A percentile compares a stretch with the other conserved stretches of the same genome.
These are phyloP conservation scores for Cladosporium halotolerans DNA, from an alignment of 2,329 filamentous ascomycete genomes.

Conservation along the genomic window DNA sequence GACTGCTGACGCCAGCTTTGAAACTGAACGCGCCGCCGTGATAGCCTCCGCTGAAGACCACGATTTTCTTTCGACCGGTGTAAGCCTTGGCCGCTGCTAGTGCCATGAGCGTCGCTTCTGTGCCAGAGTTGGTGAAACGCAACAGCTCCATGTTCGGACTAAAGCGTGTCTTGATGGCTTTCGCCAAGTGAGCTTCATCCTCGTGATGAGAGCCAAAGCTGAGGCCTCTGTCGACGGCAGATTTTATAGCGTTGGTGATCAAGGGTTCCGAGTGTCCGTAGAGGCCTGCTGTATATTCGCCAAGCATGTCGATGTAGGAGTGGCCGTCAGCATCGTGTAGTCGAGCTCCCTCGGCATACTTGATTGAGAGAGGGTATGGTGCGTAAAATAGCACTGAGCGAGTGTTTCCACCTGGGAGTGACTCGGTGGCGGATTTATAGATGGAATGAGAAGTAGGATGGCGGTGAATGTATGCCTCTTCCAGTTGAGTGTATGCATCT, in stretches of 20 bases:
- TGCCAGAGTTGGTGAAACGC: conserved; percentile 60
- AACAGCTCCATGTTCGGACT: conserved; percentile 44
- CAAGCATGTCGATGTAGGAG: conserved; percentile 53
- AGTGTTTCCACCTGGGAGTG: conserved; percentile 36
- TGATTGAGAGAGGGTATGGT: conserved; percentile 34
- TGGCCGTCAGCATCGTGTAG: conserved; percentile 29
- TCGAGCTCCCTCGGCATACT: conserved; percentile 22
- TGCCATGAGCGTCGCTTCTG: conserved; percentile 58
- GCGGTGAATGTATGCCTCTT: not conserved
- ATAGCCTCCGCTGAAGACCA: conserved; percentile 48
- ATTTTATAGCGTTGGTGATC: conserved; percentile 46
- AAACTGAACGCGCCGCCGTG: conserved; percentile 52
- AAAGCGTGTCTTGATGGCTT: conserved; percentile 50
- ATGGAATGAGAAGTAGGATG: conserved; percentile 14
- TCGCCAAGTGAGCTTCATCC: conserved; percentile 48
- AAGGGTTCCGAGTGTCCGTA: conserved; percentile 58
- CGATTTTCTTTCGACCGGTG: conserved; percentile 41
- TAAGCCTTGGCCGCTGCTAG: conserved; percentile 49
- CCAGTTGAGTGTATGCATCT: not conserved
- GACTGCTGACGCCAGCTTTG: conserved; percentile 12
- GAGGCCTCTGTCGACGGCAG: conserved; percentile 44
- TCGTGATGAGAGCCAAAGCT: conserved; percentile 50
- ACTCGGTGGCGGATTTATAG: conserved; percentile 26
- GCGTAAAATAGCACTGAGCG: conserved; percentile 31
- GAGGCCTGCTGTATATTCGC: conserved; percentile 59